Percentiles rank a stretch among this genome's conserved stretches.
Conservation (phyloP, 1,284 basidiomycete genomes). For the Marasmius tenuissimus region DNA sequence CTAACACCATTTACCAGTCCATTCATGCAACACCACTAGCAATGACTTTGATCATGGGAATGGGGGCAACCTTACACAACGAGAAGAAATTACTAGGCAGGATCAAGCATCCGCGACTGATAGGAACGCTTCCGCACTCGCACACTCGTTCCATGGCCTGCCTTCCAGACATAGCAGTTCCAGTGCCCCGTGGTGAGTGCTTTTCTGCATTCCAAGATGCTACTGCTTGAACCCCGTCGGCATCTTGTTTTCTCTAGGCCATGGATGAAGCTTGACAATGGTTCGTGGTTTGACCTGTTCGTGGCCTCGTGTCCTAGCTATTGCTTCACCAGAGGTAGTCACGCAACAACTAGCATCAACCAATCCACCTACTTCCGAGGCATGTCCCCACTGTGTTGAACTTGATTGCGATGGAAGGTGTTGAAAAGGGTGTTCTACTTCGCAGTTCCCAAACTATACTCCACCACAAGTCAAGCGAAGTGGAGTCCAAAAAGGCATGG, state of each 20-base stretch:
- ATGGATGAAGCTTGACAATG: conserved; percentile 36
- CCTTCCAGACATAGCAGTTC: conserved; percentile 41
- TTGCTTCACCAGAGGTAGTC: conserved; percentile 29
- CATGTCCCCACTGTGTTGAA: conserved; percentile 41
- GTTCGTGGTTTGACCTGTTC: conserved; percentile 18
- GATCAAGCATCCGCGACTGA: too few species aligned
- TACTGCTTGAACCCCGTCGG: not conserved
- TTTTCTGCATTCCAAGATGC: conserved; percentile 19
- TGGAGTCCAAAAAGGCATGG: conserved; percentile 32
- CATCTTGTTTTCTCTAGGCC: conserved; percentile 26
- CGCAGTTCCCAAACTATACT: conserved; percentile 54
- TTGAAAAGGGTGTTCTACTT: conserved; percentile 46
- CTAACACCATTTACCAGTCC: too few species aligned
- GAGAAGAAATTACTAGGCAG: too few species aligned
- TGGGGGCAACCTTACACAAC: too few species aligned
- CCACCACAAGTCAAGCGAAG: conserved; percentile 37
- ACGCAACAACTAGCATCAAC: conserved; percentile 28
- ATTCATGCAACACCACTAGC: too few species aligned
- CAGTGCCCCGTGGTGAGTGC: conserved; percentile 38
- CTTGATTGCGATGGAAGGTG: conserved; percentile 30
- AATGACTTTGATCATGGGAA: too few species aligned
- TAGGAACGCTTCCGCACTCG: too few species aligned
- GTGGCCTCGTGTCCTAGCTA: too few species aligned
- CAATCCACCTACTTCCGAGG: conserved; percentile 34
- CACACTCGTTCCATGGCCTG: too few species aligned